A percentile compares a stretch with the other conserved stretches of the same genome.
Evolutionary conservation across 2,329 filamentous ascomycete species (phyloP).

Genomic region (Taxawa tesnikishii): DNA sequence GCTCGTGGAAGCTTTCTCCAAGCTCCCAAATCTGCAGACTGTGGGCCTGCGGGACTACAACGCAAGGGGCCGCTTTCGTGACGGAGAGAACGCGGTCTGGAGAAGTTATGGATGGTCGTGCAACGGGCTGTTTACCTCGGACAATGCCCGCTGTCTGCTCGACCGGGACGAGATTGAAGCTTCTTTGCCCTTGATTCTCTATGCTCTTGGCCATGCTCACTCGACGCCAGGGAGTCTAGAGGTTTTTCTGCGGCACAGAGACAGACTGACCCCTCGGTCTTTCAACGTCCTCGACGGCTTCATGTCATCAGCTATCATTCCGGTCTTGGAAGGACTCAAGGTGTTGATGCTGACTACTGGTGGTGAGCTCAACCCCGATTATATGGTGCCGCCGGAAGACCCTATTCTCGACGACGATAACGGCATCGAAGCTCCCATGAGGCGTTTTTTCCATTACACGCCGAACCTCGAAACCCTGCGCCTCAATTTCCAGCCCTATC

Average conservation of each 20-base stretch:
- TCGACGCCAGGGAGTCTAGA: constrained; percentile 10
- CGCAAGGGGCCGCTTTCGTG: constrained; percentile 36
- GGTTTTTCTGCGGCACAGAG: constrained; percentile 12
- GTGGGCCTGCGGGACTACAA: constrained; percentile 50
- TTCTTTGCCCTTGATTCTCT: constrained; percentile 12
- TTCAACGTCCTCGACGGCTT: constrained; percentile 9
- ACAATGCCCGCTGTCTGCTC: not conserved
- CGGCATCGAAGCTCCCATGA: not conserved
- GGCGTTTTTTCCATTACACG: constrained; percentile 11
- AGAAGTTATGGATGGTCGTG: constrained; percentile 37
- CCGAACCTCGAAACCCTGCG: constrained; percentile 11
- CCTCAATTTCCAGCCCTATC: constrained; percentile 12
- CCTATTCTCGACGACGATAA: not conserved
- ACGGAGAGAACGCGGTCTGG: constrained; percentile 34
- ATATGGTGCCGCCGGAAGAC: not conserved
- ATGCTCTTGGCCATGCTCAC: constrained; percentile 10
- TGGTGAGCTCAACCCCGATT: not conserved
- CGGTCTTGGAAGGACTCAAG: constrained; percentile 10
- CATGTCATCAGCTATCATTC: constrained; percentile 2
- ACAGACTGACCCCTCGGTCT: constrained; percentile 3
- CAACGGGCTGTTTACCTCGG: not conserved
- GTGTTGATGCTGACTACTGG: constrained; percentile 11
- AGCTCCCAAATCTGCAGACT: constrained; percentile 41
- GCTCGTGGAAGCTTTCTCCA: constrained; percentile 43
- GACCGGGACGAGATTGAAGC: not conserved